phyloP scores from a whole-genome alignment of 257 asterid genomes.

The Cinchona pubescens region DNA sequence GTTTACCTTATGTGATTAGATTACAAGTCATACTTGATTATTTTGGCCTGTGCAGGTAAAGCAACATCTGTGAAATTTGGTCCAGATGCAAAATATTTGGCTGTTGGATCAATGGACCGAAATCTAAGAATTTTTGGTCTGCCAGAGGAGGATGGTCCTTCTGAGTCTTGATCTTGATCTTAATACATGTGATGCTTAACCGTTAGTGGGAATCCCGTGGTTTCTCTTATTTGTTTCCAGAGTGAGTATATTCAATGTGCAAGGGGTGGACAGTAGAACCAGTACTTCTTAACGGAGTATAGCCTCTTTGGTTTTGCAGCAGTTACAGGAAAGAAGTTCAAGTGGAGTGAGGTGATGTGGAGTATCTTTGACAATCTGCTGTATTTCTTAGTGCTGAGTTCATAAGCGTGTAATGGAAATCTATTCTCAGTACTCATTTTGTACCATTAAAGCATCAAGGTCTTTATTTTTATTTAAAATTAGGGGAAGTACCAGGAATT shows the following conservation, averaged over 20 bases:
- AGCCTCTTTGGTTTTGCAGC: not conserved
- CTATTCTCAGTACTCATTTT: not conserved
- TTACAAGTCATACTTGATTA: not conserved
- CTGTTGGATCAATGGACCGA: conserved; percentile 94
- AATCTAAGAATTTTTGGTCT: conserved; percentile 85
- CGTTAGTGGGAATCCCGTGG: not conserved
- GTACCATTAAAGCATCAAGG: not conserved
- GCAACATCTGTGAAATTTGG: conserved; percentile 75
- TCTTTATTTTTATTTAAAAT: not conserved
- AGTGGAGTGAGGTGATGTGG: not conserved
- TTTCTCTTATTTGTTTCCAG: not conserved
- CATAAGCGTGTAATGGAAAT: conserved; percentile 11
- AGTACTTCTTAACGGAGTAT: not conserved
- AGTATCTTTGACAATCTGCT: conserved; percentile 1
- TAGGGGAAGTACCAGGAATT: not conserved
- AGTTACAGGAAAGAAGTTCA: not conserved
- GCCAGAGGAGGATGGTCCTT: conserved; percentile 54
- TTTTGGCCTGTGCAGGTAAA: conserved; percentile 57
- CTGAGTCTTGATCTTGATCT: conserved; percentile 43
- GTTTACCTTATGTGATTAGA: not conserved
- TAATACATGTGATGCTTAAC: not conserved
- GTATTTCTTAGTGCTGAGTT: not conserved
- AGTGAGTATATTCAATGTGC: not conserved
- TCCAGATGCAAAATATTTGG: conserved; percentile 79
- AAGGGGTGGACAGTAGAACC: not conserved